A percentile compares a stretch with the other conserved stretches of the same genome.
These are phyloP conservation scores for Trichoderma cornu-damae DNA, from an alignment of 2,329 filamentous ascomycete species.

Conservation along the genomic window DNA sequence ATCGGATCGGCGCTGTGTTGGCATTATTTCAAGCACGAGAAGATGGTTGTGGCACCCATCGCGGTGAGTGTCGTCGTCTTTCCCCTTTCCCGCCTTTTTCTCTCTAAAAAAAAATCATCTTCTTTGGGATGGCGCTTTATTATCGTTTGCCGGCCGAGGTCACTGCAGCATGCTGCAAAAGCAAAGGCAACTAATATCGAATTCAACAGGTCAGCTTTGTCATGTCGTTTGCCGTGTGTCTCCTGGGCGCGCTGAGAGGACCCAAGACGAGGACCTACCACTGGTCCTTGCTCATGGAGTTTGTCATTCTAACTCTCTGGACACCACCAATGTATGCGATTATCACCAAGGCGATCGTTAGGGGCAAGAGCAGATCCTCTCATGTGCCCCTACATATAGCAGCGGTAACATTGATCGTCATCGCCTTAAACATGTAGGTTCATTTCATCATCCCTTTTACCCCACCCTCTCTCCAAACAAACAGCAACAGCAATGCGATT, in stretches of 20 bases:
- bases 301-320: conserved; percentile 25
- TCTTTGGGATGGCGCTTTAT: no score
- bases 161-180: neutral
- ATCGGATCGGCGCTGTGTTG: conserved; percentile 37
- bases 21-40: conserved; percentile 31
- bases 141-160: neutral
- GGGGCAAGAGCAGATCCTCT: neutral
- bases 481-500: no score
- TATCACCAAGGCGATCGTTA: conserved; percentile 16
- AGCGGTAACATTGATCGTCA: conserved; percentile 29
- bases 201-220: conserved; percentile 34
- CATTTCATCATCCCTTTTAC: neutral
- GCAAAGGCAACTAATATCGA: neutral
- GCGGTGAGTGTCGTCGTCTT: conserved; percentile 29
- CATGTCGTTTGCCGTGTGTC: conserved; percentile 33
- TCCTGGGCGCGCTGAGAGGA: conserved; percentile 33
- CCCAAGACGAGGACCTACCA: conserved; percentile 37
- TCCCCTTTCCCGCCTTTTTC: no score
- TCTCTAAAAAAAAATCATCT: no score
- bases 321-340: conserved; percentile 26
- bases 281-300: conserved; percentile 35
- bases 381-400: neutral
- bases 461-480: no score
- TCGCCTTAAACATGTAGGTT: conserved; percentile 37
- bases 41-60: conserved; percentile 32